Percentiles rank a stretch among this genome's conserved stretches.
Evolutionary conservation across 108 stramenopile genomes (phyloP).

Genomic region (Ochromonas danica): DNA sequence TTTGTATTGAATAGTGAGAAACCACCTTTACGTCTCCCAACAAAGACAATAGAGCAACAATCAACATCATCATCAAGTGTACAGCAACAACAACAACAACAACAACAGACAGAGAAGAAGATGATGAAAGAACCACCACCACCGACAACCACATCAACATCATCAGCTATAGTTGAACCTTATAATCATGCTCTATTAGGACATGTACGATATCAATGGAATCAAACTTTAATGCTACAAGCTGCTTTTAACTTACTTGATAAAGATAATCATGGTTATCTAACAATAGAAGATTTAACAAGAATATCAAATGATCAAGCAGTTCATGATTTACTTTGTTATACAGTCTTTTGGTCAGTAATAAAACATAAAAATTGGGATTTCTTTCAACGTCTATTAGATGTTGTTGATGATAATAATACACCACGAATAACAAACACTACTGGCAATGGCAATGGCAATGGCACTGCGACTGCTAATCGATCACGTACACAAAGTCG

Average conservation of each 20-base stretch:
- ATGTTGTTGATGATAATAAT: too few species aligned
- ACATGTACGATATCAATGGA: background rate
- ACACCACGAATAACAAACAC: too few species aligned
- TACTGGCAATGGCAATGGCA: too few species aligned
- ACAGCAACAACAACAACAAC: background rate
- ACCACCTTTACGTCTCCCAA: too few species aligned
- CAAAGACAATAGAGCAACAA: too few species aligned
- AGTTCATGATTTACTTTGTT: background rate
- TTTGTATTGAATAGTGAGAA: too few species aligned
- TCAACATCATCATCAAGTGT: background rate
- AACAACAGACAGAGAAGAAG: background rate
- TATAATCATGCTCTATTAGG: background rate
- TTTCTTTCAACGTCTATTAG: background rate
- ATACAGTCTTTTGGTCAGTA: background rate
- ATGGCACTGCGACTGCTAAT: too few species aligned
- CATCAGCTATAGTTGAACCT: too few species aligned
- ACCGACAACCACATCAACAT: too few species aligned
- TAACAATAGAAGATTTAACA: slow-evolving; percentile 1
- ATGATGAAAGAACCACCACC: background rate
- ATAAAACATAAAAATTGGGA: background rate
- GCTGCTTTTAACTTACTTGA: background rate
- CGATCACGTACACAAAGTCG: too few species aligned
- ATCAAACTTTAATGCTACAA: background rate
- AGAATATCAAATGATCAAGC: background rate
- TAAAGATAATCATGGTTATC: background rate